Conservation (phyloP, 2,329 filamentous ascomycete genomes). For the Raffaelea arxii region DNA sequence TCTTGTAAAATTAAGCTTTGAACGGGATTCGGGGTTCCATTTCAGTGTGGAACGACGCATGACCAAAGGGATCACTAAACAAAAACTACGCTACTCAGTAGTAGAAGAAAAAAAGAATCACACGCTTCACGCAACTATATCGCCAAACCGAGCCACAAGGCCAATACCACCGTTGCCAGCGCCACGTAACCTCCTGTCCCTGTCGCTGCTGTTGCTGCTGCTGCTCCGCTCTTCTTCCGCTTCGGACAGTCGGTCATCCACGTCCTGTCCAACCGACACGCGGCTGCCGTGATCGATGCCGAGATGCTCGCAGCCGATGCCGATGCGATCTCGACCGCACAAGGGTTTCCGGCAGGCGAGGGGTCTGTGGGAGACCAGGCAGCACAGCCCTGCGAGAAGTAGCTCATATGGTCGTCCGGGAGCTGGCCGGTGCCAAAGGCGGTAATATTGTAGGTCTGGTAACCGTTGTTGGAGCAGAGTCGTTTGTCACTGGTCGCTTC, state of each 20-base stretch:
- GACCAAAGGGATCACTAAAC: too few relatives aligned
- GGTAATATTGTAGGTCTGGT: not conserved
- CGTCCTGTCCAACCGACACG: not conserved
- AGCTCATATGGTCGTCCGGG: not conserved
- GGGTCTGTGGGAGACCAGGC: not conserved
- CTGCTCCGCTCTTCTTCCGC: not conserved
- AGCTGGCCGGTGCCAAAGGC: not conserved
- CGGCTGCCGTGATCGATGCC: not conserved
- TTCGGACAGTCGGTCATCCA: not conserved
- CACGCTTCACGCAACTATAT: too few relatives aligned
- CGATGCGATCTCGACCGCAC: slow-evolving; percentile 12
- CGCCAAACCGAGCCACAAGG: too few relatives aligned
- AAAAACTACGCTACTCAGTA: too few relatives aligned
- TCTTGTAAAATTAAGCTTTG: too few relatives aligned
- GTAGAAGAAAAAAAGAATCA: too few relatives aligned
- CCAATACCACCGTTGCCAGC: not conserved
- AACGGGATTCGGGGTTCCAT: too few relatives aligned
- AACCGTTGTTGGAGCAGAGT: not conserved
- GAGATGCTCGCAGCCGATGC: slow-evolving; percentile 4
- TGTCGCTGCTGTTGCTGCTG: not conserved
- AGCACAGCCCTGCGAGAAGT: not conserved
- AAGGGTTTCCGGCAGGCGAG: not conserved
- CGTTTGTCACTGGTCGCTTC: not conserved
- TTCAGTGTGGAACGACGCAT: too few relatives aligned
- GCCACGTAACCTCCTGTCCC: not conserved